A percentile compares a stretch with the other conserved stretches of the same genome.
These are phyloP conservation scores for Paecilomyces dactylethromorphus DNA, from an alignment of 2,329 filamentous ascomycete species.

Conservation along the genomic window DNA sequence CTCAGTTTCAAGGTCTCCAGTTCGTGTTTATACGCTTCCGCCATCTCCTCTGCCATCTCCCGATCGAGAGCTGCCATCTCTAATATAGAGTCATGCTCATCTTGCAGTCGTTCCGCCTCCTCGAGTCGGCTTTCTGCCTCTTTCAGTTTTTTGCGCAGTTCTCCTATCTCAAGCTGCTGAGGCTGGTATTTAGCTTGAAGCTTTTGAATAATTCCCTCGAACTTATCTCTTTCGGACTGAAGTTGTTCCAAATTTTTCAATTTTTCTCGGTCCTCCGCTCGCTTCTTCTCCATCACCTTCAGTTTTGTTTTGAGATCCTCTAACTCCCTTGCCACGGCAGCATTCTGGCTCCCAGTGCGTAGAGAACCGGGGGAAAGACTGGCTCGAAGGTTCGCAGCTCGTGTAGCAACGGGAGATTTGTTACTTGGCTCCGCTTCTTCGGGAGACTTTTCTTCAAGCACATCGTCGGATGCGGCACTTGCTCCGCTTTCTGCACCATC, in stretches of 20 bases:
- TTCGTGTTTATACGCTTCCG: conserved; percentile 74
- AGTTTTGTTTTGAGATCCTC: conserved; percentile 87
- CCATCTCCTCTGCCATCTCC: conserved; percentile 93
- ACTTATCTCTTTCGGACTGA: conserved; percentile 49
- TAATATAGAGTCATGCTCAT: conserved; percentile 76
- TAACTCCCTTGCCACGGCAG: conserved; percentile 59
- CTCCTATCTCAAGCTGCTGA: conserved; percentile 70
- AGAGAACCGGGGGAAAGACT: conserved; percentile 23
- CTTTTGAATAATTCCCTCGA: conserved; percentile 81
- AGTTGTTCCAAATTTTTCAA: conserved; percentile 71
- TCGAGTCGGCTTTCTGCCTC: conserved; percentile 66
- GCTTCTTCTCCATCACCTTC: conserved; percentile 78
- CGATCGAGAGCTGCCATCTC: conserved; percentile 85
- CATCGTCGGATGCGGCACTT: conserved; percentile 23
- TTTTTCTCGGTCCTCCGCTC: conserved; percentile 77
- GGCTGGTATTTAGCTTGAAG: conserved; percentile 83
- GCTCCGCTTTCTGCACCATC: conserved; percentile 19
- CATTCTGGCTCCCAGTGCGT: conserved; percentile 41
- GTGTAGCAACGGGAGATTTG: conserved; percentile 17
- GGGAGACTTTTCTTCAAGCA: conserved; percentile 20
- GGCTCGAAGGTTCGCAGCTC: conserved; percentile 17
- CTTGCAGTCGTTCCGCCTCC: conserved; percentile 64
- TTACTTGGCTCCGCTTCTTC: conserved; percentile 16
- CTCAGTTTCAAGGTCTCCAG: conserved; percentile 69
- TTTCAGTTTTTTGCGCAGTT: conserved; percentile 70